phyloP scores from a whole-genome alignment of 768 basidiomycete species.

The Trametes elegans region DNA sequence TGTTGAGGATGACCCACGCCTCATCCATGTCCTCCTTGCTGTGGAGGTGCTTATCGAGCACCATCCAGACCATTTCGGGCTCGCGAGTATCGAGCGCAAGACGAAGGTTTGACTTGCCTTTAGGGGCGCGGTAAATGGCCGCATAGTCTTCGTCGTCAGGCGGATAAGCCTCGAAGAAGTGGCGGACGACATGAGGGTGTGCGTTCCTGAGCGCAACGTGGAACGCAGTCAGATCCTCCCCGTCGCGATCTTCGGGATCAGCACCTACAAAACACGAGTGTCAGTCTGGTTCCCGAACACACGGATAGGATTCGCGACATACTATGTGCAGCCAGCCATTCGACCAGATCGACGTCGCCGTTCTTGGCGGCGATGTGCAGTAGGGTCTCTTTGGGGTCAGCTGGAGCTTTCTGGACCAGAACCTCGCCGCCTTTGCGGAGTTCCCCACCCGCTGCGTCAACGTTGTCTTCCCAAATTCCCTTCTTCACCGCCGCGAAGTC shows the following conservation, averaged over 20 bases:
- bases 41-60: slow-evolving; percentile 59
- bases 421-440: slow-evolving; percentile 53
- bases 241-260: slow-evolving; percentile 69
- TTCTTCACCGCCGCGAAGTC: slow-evolving; percentile 55
- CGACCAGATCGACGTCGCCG: slow-evolving; percentile 55
- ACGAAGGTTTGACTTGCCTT: slow-evolving; percentile 45
- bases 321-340: slow-evolving; percentile 77
- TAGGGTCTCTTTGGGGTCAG: slow-evolving; percentile 65
- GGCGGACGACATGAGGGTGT: slow-evolving; percentile 48
- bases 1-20: slow-evolving; percentile 49
- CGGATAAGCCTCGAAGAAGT: slow-evolving; percentile 62
- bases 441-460: slow-evolving; percentile 74
- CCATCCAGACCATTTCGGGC: slow-evolving; percentile 62
- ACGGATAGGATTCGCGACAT: slow-evolving; percentile 30
- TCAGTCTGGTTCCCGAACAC: slow-evolving; percentile 9
- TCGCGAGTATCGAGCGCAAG: slow-evolving; percentile 59
- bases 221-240: slow-evolving; percentile 56
- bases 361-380: slow-evolving; percentile 61
- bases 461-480: slow-evolving; percentile 63
- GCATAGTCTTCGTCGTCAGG: slow-evolving; percentile 51
- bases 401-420: slow-evolving; percentile 43
- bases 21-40: slow-evolving; percentile 46
- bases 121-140: slow-evolving; percentile 46
- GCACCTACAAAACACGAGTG: slow-evolving; percentile 47
- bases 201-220: slow-evolving; percentile 60